Conservation (phyloP, 164 flowering plant genomes). For the Akebia trifoliata region DNA sequence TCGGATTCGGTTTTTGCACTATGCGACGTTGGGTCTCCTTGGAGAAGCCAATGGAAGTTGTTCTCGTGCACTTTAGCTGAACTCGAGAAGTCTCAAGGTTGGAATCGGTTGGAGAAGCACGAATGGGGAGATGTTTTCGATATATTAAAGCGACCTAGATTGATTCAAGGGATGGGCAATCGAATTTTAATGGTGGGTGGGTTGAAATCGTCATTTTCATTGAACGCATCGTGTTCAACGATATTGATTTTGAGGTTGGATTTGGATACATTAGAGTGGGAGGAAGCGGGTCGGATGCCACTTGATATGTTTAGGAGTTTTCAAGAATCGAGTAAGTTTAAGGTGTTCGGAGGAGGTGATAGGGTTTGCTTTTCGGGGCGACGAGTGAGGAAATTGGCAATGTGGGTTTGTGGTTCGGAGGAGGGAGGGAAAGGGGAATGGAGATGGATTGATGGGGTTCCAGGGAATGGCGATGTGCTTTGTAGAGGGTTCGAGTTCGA, state of each 20-base stretch:
- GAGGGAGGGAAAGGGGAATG: slow-evolving; percentile 44
- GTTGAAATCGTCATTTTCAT: slow-evolving; percentile 58
- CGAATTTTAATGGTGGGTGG: slow-evolving; percentile 77
- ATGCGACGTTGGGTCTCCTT: slow-evolving; percentile 86
- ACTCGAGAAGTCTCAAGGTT: slow-evolving; percentile 24
- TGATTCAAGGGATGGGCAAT: slow-evolving; percentile 48
- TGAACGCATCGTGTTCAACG: slow-evolving; percentile 70
- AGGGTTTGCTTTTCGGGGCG: slow-evolving; percentile 79
- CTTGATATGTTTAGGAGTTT: slow-evolving; percentile 61
- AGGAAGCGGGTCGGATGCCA: slow-evolving; percentile 90
- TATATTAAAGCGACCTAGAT: slow-evolving; percentile 75
- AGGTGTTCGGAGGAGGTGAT: slow-evolving; percentile 88
- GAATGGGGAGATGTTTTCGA: slow-evolving; percentile 94
- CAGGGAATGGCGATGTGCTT: slow-evolving; percentile 61
- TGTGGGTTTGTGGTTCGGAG: slow-evolving; percentile 55
- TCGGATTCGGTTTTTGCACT: slow-evolving; percentile 46
- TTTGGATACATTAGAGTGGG: slow-evolving; percentile 84
- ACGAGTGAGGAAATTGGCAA: slow-evolving; percentile 58
- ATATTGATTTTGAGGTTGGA: slow-evolving; percentile 73
- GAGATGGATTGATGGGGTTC: slow-evolving; percentile 80
- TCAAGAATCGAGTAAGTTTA: slow-evolving; percentile 69
- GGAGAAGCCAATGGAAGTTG: slow-evolving; percentile 88
- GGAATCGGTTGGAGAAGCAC: slow-evolving; percentile 63
- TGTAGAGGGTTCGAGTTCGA: slow-evolving; percentile 76
- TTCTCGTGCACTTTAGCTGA: slow-evolving; percentile 33